Percentiles rank a stretch among this genome's conserved stretches.
These are phyloP conservation scores for Agarophyton chilense DNA, from an alignment of 23 red algal genomes.

Conservation along the genomic window DNA sequence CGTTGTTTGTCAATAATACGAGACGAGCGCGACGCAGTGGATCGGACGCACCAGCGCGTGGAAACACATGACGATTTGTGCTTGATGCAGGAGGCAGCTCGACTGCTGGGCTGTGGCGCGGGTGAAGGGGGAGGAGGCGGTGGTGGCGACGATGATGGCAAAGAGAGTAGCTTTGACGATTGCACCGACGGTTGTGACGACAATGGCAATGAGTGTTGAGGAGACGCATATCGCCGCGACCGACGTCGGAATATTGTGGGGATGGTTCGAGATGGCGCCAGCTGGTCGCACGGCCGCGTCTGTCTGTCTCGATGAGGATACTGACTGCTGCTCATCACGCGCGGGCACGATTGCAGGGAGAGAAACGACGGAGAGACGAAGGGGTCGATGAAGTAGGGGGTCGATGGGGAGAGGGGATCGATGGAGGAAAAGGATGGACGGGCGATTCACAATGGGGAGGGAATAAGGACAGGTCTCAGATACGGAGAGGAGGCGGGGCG, in stretches of 20 bases:
- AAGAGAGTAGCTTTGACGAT: background rate
- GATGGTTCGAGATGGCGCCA: background rate
- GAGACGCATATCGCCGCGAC: background rate
- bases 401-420: too few relatives aligned
- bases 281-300: too few relatives aligned
- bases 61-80: background rate
- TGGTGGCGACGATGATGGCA: background rate
- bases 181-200: background rate
- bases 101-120: background rate
- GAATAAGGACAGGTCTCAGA: too few relatives aligned
- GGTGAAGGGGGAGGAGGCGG: background rate
- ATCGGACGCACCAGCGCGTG: background rate
- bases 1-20: background rate
- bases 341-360: too few relatives aligned
- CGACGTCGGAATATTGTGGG: constrained; percentile 3
- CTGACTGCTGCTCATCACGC: background rate
- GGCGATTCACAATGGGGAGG: too few relatives aligned
- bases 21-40: background rate
- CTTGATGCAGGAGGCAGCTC: too few relatives aligned
- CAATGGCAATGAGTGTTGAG: background rate
- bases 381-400: too few relatives aligned
- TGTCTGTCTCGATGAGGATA: too few relatives aligned
- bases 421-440: too few relatives aligned
- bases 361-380: too few relatives aligned
- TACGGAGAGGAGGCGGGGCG: too few relatives aligned